These are phyloP conservation scores for Vickermania ingenoplastis DNA, from an alignment of 208 protist genomes.

Conservation along the genomic window DNA sequence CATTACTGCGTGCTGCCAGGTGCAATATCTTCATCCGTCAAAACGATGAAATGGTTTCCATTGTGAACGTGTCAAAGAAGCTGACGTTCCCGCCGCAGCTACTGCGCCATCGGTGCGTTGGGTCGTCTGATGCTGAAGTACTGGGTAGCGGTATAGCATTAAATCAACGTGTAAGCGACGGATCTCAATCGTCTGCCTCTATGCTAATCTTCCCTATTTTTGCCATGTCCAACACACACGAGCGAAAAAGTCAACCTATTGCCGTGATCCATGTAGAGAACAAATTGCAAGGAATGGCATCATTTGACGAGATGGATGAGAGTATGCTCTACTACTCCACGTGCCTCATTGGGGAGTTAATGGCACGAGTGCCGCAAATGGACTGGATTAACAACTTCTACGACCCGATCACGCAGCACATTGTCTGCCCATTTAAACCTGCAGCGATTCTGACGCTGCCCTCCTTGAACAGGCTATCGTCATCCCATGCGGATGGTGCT, in stretches of 20 bases:
- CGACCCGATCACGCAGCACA: conserved; percentile 80
- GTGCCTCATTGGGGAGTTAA: conserved; percentile 58
- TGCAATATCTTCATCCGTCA: conserved; percentile 66
- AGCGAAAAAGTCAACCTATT: conserved; percentile 10
- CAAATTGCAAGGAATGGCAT: conserved; percentile 27
- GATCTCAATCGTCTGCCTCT: conserved; percentile 20
- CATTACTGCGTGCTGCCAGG: conserved; percentile 38
- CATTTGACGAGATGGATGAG: conserved; percentile 62
- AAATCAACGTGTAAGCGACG: conserved; percentile 49
- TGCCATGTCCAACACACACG: conserved; percentile 6
- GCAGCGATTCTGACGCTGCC: conserved; percentile 13
- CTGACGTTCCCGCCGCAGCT: conserved; percentile 71
- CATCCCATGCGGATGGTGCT: background rate
- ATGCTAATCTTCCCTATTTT: conserved; percentile 72
- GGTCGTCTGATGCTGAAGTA: conserved; percentile 66
- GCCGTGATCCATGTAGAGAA: conserved; percentile 71
- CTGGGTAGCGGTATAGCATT: conserved; percentile 75
- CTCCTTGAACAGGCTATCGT: background rate
- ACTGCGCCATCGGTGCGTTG: conserved; percentile 52
- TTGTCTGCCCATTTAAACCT: conserved; percentile 63
- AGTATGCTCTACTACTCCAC: conserved; percentile 42
- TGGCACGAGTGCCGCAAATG: conserved; percentile 62
- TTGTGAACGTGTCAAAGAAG: conserved; percentile 60
- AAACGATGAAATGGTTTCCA: conserved; percentile 73
- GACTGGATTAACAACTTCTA: conserved; percentile 72